Conservation (phyloP, 2,329 filamentous ascomycete genomes). For the Ilyonectria sp. region DNA sequence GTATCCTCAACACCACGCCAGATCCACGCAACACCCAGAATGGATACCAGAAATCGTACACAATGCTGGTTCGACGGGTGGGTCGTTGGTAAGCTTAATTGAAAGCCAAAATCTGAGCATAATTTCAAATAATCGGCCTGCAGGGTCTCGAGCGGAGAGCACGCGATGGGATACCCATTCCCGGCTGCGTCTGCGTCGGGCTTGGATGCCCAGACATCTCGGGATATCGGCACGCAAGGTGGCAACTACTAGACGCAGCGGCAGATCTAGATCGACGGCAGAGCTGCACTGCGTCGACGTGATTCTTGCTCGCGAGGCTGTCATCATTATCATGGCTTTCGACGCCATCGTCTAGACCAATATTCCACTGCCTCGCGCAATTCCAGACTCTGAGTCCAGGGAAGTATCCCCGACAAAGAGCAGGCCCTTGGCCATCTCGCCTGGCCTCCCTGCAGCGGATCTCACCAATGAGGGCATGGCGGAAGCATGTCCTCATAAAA, state of each 20-base stretch:
- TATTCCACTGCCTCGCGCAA: constrained; percentile 7
- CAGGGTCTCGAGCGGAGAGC: constrained; percentile 22
- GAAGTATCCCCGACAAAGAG: background rate
- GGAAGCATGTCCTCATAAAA: background rate
- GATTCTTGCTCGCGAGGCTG: constrained; percentile 22
- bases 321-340: constrained; percentile 43
- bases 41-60: background rate
- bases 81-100: constrained; percentile 30
- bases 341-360: constrained; percentile 40
- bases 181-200: constrained; percentile 3
- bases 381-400: background rate
- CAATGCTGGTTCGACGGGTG: constrained; percentile 1
- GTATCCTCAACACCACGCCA: constrained; percentile 3
- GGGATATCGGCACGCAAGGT: constrained; percentile 27
- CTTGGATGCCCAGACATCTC: constrained; percentile 16
- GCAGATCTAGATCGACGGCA: constrained; percentile 29
- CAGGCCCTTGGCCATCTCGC: background rate
- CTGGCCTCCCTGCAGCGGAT: constrained; percentile 7
- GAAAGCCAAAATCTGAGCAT: constrained; percentile 24
- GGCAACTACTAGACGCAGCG: constrained; percentile 15
- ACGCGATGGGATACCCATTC: constrained; percentile 17
- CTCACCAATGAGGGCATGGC: constrained; percentile 10
- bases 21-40: background rate
- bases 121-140: constrained; percentile 8
- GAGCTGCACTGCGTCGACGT: constrained; percentile 5